Evolutionary conservation across 768 basidiomycete species (phyloP), one percentile per base, ranked within the genome.

Genomic region (Podaxis mareebaensis): DNA sequence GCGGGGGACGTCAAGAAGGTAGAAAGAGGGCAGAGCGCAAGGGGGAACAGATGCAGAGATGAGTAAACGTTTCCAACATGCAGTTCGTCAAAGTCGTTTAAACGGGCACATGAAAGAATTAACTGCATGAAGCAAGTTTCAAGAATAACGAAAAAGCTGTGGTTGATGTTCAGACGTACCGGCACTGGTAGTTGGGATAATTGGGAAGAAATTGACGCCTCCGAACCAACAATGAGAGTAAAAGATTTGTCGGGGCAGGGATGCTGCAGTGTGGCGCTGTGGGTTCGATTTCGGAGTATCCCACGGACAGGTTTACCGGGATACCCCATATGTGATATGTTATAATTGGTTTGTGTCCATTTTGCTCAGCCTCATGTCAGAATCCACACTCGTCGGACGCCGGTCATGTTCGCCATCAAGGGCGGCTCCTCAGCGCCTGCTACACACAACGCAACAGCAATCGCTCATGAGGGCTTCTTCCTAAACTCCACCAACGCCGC

Each of bases 1-100:
- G 74, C 15, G 79, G 74, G 11, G 78, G 71, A 78, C 79, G 80
- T 30, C 61, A 52, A n/a, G 8, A 33, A 36, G 38, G 15, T 17
- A 3, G 61, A 20, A 26, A 24, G 28, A 48, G 15, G 33, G 44
- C 20, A 46, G 26, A 7, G 11, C 26, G 24, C 20, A 39, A 26
- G 48, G n/a, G 17, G 38, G 3, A 15, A 12, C 2, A 49, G 46
- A 22, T 54, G 22, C 12, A 22, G 24, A 53, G 26, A 22, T 59
- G 44, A 10, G n/a, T 12, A 46, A 33, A 15, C 1, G 26, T 12
- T 24, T 24, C 12, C 7, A 26, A 10, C 24, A 22, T 26, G 22
- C 49, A 15, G 13, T 51, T 51, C 49, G 49, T 51, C 26, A 51
- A 8, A 7, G 7, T 46, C n/a, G 44, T 46, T 46, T 46, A 46